Base-by-base conservation (phyloP, 768 basidiomycete genomes). In the Coprinopsis strossmayeri region DNA sequence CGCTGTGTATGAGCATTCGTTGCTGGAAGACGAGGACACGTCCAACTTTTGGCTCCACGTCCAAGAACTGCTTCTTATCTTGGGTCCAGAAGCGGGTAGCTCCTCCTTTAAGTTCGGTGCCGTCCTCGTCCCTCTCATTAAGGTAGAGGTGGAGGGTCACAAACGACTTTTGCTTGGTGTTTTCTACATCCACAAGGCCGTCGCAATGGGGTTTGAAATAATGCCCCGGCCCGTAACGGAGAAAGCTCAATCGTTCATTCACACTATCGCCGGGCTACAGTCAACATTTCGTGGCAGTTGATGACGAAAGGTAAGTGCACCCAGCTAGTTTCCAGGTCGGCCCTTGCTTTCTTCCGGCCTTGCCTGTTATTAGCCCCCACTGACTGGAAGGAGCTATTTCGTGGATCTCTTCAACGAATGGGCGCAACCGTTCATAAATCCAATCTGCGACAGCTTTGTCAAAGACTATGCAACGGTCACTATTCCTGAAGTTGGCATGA, bases 61-160 rank as follows among this genome's bases (percentile, higher is more conserved):
- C 68, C 26, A 70, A 23, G 40, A 57, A 64, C 12, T 66, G 51
- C 45, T 64, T 64, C 53, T 61, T 63, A 53, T 67, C 57, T 35
- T 59, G 56, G 1, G 65, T 62, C 62, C 64, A 70, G 46, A 73
- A 72, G 13, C 68, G 61, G 5, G 72, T 73, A 9, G 70, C 64
- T 17, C 70, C 70, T 7, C 68, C 69, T 20, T 55, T 49, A 10
- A 70, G 58, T 24, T 20, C 34, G 15, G 52, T 45, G 21, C 51
- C 56, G 32, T 55, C 51, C 26, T 48, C 49, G 15, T 62, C 60
- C 18, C 55, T 49, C 32, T 63, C 69, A 35, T 70, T 72, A 12
- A 74, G 63, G 51, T 74, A 74, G 13, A 73, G 38, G 38, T 72
- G 71, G 25, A 73, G 50, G 0, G 72, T 74, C n/a, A 70, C 67